These are phyloP conservation scores for Pterocarpus santalinus DNA, from an alignment of 306 rosid species.

Conservation along the genomic window DNA sequence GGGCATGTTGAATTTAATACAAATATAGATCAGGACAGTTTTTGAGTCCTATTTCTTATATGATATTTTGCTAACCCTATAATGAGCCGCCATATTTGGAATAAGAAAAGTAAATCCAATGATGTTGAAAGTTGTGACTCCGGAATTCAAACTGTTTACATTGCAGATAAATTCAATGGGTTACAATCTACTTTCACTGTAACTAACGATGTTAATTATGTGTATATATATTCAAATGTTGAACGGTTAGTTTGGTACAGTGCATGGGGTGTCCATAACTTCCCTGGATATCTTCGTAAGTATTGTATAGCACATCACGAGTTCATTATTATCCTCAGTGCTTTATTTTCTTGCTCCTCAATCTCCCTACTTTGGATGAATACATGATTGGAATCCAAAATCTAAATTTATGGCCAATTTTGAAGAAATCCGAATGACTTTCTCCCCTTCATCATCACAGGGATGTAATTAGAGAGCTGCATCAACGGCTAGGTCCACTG, in stretches of 20 bases:
- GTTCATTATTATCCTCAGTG: no score
- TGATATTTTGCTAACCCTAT: background rate
- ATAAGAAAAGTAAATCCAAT: background rate
- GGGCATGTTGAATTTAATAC: background rate
- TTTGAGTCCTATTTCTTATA: background rate
- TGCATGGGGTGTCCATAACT: no score
- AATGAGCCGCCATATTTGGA: background rate
- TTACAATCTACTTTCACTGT: no score
- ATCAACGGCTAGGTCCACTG: background rate
- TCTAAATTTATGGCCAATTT: background rate
- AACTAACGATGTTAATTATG: no score
- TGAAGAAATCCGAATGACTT: background rate
- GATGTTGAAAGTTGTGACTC: background rate
- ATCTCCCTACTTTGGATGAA: background rate
- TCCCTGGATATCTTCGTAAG: no score
- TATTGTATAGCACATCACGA: no score
- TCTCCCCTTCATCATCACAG: background rate
- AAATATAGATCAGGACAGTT: background rate
- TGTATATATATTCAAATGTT: no score
- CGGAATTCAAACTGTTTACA: no score
- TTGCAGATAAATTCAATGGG: no score
- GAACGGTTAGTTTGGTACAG: no score
- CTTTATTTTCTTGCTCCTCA: background rate
- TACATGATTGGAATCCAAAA: background rate
- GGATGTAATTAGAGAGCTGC: background rate